Evolutionary conservation across 805 yeast species (phyloP), one percentile per base, ranked within the genome.

Genomic region (Candida maris): DNA sequence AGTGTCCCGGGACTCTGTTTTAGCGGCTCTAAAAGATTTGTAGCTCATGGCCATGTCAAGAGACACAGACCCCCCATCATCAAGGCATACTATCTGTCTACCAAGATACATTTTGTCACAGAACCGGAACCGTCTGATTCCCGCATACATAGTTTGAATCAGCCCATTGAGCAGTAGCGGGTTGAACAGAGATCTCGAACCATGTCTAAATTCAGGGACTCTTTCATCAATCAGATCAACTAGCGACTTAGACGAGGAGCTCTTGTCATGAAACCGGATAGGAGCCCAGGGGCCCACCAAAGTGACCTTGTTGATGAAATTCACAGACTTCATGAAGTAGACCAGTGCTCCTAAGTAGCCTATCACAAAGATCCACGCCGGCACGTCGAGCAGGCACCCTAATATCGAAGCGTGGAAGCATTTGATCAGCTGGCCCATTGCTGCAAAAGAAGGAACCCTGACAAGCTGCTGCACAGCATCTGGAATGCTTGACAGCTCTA

Each of bases 131-230:
- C 70, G 70, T 25, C 77, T 74, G 16, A 68, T 59, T 2, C 81
- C 73, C 30, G 89, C 76, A 52, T 76, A 79, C 55, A 82, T 53
- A 2, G 96, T 87, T 59, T 89, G 96, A 19, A 85, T 60, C 38
- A 81, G 72, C 17, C 96, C 96, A 41, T 78, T 78, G 57, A 77
- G 76, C 19, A 82, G 57, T 3, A 73, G 59, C 6, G 93, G 93
- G 43, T 77, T 73, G 54, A 81, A 64, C 57, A 75, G 62, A 47
- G 81, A 70, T 48, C 67, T 68, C 26, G 77, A 55, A 6, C 70
- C 70, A 32, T 73, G 52, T 24, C 57, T 54, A 39, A 80, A 67
- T 7, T 64, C 75, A 1, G 80, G 77, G 3, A 57, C 34, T 8
- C 43, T 32, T 17, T 35, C 10, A 21, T 50, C 27, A 12, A 57